Conservation (phyloP, 148 eudicot species). For the Linanthus parryae region DNA sequence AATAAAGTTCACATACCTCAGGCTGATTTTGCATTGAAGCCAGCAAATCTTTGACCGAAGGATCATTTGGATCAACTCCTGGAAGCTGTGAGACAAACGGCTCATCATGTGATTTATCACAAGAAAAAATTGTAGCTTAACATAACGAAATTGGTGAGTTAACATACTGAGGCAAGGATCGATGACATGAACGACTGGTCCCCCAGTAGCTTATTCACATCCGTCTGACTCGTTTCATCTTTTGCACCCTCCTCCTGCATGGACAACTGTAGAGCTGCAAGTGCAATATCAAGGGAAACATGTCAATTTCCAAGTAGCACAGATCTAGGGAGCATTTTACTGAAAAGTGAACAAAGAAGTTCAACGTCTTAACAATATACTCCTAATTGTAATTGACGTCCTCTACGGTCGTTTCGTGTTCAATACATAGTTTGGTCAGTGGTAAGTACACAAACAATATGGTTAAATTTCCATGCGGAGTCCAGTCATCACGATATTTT, state of each 20-base stretch:
- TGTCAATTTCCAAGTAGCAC: conserved; percentile 9
- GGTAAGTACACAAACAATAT: no score
- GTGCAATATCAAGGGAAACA: conserved; percentile 6
- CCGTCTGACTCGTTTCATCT: conserved; percentile 58
- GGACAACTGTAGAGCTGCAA: conserved; percentile 88
- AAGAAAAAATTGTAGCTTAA: background rate
- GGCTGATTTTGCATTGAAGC: conserved; percentile 84
- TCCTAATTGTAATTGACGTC: no score
- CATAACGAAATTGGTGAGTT: background rate
- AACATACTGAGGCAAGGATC: conserved; percentile 73
- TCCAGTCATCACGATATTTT: no score
- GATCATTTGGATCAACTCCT: conserved; percentile 98
- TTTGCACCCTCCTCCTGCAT: conserved; percentile 60
- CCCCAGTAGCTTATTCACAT: conserved; percentile 68
- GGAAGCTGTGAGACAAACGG: conserved; percentile 57
- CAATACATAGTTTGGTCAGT: no score
- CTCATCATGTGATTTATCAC: background rate
- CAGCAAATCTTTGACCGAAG: conserved; percentile 72
- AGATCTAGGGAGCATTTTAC: background rate
- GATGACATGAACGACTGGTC: conserved; percentile 84
- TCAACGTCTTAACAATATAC: no score
- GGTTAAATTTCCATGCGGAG: no score
- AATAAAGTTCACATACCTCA: conserved; percentile 45
- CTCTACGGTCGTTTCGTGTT: no score
- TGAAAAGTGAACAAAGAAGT: background rate